Percentiles rank a stretch among this genome's conserved stretches.
phyloP scores from a whole-genome alignment of 495 filamentous ascomycete species.

The Aspergillus hancockii region DNA sequence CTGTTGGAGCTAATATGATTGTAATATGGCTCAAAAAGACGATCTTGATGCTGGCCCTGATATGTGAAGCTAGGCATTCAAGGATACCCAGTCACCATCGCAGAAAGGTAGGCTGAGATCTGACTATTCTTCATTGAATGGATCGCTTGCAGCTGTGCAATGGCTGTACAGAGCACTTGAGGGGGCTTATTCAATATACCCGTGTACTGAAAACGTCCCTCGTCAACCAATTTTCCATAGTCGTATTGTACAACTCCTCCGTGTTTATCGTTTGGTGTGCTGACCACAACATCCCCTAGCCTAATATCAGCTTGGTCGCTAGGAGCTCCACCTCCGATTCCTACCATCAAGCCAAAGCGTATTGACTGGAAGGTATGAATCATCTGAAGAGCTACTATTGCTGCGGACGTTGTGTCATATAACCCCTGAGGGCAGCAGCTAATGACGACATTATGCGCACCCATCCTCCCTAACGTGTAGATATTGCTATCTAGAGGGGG shows the following conservation, averaged over 20 bases:
- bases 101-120: too few species aligned
- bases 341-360: conserved; percentile 40
- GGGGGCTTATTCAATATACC: conserved; percentile 1
- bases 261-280: conserved; percentile 20
- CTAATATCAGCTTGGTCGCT: conserved; percentile 24
- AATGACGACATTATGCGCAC: conserved; percentile 43
- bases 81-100: too few species aligned
- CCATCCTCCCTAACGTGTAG: conserved; percentile 41
- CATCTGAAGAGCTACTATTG: conserved; percentile 34
- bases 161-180: too few species aligned
- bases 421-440: conserved; percentile 32
- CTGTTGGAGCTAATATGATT: not conserved
- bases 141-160: too few species aligned
- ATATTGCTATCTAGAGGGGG: conserved; percentile 28
- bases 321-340: conserved; percentile 41
- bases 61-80: too few species aligned
- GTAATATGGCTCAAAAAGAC: too few species aligned
- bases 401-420: conserved; percentile 35
- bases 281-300: conserved; percentile 41
- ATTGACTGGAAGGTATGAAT: conserved; percentile 28
- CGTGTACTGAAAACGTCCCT: too few species aligned
- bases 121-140: too few species aligned
- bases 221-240: too few species aligned
- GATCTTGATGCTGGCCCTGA: too few species aligned
- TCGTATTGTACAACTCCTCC: conserved; percentile 43